Conservation (phyloP, 257 asterid species). For the Fraxinus cuspidata region DNA sequence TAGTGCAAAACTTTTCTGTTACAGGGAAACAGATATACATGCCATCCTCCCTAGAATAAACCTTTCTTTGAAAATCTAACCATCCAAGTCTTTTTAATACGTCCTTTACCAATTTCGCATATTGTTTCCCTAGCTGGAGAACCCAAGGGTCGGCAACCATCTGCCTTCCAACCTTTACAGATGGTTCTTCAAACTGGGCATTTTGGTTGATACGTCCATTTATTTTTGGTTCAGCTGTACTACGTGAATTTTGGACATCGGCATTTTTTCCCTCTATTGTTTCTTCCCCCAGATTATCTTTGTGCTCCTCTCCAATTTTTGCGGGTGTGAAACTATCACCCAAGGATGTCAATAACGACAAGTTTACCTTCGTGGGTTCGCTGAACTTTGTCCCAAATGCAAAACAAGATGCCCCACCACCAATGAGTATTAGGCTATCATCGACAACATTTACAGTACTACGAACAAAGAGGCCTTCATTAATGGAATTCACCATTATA, state of each 20-base stretch:
- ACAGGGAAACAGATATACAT: slow-evolving; percentile 75
- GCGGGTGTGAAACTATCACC: slow-evolving; percentile 27
- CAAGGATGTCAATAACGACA: slow-evolving; percentile 49
- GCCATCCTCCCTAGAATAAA: slow-evolving; percentile 62
- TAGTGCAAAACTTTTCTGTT: slow-evolving; percentile 46
- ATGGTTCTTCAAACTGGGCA: slow-evolving; percentile 37
- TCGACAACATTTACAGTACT: slow-evolving; percentile 69
- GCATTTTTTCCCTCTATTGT: slow-evolving; percentile 25
- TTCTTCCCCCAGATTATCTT: slow-evolving; percentile 19
- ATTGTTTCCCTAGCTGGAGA: slow-evolving; percentile 60
- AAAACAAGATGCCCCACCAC: slow-evolving; percentile 97
- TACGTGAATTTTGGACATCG: slow-evolving; percentile 20
- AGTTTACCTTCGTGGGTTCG: slow-evolving; percentile 63
- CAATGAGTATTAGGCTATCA: slow-evolving; percentile 64
- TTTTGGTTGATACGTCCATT: slow-evolving; percentile 36
- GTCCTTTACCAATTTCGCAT: slow-evolving; percentile 82
- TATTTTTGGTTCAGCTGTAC: slow-evolving; percentile 28
- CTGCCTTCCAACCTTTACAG: slow-evolving; percentile 30
- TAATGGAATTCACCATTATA: slow-evolving; percentile 48
- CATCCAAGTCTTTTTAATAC: slow-evolving; percentile 78
- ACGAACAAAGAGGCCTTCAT: slow-evolving; percentile 76
- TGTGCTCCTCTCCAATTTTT: slow-evolving; percentile 30
- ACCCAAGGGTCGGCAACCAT: slow-evolving; percentile 44
- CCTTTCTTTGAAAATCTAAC: slow-evolving; percentile 89
- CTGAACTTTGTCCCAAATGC: slow-evolving; percentile 98